Conservation (phyloP, 345 rosid genomes). For the Pseudoturritis turrita region DNA sequence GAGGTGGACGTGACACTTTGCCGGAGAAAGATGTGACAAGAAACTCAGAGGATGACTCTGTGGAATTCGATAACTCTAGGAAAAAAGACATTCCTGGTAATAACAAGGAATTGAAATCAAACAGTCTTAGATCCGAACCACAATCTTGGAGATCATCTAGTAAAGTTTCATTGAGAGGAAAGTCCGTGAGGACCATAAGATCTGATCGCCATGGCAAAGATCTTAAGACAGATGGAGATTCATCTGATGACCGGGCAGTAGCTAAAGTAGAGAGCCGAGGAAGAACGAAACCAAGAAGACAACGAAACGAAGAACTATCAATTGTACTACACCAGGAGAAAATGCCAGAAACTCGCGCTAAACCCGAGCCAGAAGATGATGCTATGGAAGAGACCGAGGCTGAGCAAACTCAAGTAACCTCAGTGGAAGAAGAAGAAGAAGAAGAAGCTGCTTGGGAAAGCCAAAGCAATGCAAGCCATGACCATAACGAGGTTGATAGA, state of each 20-base stretch:
- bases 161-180: conserved; percentile 50
- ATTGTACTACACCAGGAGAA: conserved; percentile 16
- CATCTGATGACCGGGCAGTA: conserved; percentile 23
- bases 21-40: conserved; percentile 15
- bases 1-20: neutral
- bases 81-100: conserved; percentile 6
- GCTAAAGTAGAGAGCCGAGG: conserved; percentile 16
- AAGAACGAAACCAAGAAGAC: conserved; percentile 22
- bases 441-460: conserved; percentile 30
- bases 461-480: conserved; percentile 37
- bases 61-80: neutral
- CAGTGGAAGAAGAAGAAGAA: conserved; percentile 34
- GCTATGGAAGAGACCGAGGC: conserved; percentile 22
- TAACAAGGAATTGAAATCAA: conserved; percentile 16
- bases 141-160: conserved; percentile 33
- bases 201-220: conserved; percentile 25
- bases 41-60: conserved; percentile 14
- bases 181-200: conserved; percentile 67
- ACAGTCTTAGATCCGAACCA: conserved; percentile 20
- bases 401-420: conserved; percentile 22
- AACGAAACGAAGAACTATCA: conserved; percentile 14
- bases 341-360: neutral
- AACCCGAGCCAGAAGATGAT: conserved; percentile 11
- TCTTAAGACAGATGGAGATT: conserved; percentile 29
- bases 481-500: conserved; percentile 67